Percentiles rank a stretch among this genome's conserved stretches.
These are phyloP conservation scores for Cucurbita maxima DNA, from an alignment of 306 rosid genomes.

Conservation along the genomic window DNA sequence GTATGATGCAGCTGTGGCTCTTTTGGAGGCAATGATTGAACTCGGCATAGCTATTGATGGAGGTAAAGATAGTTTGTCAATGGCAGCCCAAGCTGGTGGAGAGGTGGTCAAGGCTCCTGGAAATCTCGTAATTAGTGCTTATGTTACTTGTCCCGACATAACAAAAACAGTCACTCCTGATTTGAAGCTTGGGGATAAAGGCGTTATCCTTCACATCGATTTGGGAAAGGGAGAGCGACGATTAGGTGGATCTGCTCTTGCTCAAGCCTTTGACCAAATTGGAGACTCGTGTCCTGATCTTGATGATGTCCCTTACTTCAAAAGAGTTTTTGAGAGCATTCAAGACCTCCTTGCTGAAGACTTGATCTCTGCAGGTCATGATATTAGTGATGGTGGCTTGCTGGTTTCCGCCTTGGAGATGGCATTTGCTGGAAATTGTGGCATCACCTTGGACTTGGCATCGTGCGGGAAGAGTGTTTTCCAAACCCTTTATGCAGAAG, in stretches of 20 bases:
- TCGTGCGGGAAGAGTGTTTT: slow-evolving; percentile 48
- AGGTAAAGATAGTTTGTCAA: slow-evolving; percentile 85
- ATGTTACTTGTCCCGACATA: slow-evolving; percentile 84
- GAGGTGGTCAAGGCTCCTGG: slow-evolving; percentile 95
- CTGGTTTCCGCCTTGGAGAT: slow-evolving; percentile 70
- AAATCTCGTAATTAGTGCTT: slow-evolving; percentile 78
- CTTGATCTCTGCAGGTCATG: slow-evolving; percentile 68
- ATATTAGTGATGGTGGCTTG: slow-evolving; percentile 84
- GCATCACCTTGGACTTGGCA: slow-evolving; percentile 38
- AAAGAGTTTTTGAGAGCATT: slow-evolving; percentile 63
- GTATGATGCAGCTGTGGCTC: slow-evolving; percentile 72
- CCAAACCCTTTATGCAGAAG: slow-evolving; percentile 67
- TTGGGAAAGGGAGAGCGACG: slow-evolving; percentile 65
- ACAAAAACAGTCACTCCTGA: slow-evolving; percentile 85
- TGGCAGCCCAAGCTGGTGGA: slow-evolving; percentile 69
- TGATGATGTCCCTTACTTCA: slow-evolving; percentile 65
- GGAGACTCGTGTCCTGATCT: slow-evolving; percentile 71
- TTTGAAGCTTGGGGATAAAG: slow-evolving; percentile 62
- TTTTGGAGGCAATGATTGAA: slow-evolving; percentile 73
- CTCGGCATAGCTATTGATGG: slow-evolving; percentile 91
- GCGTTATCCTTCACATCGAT: slow-evolving; percentile 70
- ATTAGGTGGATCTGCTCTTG: slow-evolving; percentile 81
- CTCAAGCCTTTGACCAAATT: slow-evolving; percentile 79
- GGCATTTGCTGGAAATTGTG: slow-evolving; percentile 87
- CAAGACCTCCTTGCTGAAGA: slow-evolving; percentile 57